Conservation (phyloP, 305 asterid genomes). For the Fraxinus nigra region DNA sequence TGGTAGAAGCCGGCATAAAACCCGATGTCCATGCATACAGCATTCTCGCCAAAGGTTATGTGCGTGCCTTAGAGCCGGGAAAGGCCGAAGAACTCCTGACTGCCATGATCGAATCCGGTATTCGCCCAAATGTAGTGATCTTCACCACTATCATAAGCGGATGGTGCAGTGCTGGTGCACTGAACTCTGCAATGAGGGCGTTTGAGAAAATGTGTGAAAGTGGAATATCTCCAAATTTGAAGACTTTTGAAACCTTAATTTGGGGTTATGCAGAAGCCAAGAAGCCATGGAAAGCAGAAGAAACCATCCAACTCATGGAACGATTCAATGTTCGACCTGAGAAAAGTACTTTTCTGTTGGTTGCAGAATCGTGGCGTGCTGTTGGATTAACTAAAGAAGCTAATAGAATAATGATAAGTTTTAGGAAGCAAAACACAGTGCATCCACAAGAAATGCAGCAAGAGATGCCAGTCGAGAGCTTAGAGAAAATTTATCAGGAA, state of each 20-base stretch:
- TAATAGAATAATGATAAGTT: conserved; percentile 26
- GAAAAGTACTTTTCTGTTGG: conserved; percentile 41
- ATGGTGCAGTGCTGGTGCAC: conserved; percentile 56
- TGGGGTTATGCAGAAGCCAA: conserved; percentile 56
- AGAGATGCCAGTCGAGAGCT: conserved; percentile 30
- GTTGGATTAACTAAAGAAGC: conserved; percentile 49
- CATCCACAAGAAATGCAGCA: conserved; percentile 18
- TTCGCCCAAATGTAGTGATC: conserved; percentile 57
- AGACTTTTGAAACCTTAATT: conserved; percentile 68
- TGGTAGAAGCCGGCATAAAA: conserved; percentile 59
- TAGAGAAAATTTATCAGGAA: conserved; percentile 43
- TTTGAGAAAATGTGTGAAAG: conserved; percentile 52
- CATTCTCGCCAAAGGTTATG: conserved; percentile 76
- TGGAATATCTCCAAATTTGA: conserved; percentile 59
- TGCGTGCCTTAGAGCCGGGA: conserved; percentile 60
- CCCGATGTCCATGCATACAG: conserved; percentile 62
- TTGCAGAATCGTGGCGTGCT: conserved; percentile 56
- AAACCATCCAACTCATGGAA: conserved; percentile 46
- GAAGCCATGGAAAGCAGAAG: conserved; percentile 69
- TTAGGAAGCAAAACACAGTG: conserved; percentile 15
- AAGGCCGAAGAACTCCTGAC: conserved; percentile 63
- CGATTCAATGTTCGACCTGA: conserved; percentile 49
- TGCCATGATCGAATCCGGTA: conserved; percentile 43
- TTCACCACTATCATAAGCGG: conserved; percentile 76
- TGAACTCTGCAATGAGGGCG: conserved; percentile 59